phyloP scores from a whole-genome alignment of 306 rosid genomes.

The Canavalia ensiformis region DNA sequence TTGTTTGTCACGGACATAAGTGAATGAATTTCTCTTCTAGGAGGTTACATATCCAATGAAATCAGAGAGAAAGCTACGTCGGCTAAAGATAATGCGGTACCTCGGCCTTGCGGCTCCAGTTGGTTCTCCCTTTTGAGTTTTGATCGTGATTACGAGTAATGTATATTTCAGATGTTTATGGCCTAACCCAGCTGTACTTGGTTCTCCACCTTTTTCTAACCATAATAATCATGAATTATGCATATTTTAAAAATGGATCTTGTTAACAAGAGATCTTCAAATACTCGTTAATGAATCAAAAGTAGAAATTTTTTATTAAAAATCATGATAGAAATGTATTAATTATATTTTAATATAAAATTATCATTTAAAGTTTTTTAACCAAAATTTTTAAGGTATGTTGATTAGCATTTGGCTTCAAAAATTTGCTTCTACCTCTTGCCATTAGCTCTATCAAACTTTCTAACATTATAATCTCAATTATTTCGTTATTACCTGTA shows the following conservation, averaged over 20 bases:
- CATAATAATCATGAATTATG: neutral
- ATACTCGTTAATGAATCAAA: too few relatives aligned
- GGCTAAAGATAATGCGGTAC: constrained; percentile 79
- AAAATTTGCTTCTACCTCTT: neutral
- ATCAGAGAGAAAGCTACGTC: constrained; percentile 61
- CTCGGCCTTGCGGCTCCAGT: constrained; percentile 78
- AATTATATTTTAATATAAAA: too few relatives aligned
- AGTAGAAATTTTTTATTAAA: too few relatives aligned
- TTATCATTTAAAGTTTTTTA: too few relatives aligned
- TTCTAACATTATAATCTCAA: constrained; percentile 10
- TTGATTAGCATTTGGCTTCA: neutral
- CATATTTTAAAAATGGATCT: neutral
- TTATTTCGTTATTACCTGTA: constrained; percentile 12
- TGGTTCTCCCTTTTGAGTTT: constrained; percentile 71
- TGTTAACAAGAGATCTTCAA: too few relatives aligned
- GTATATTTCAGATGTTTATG: constrained; percentile 26
- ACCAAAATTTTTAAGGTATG: too few relatives aligned
- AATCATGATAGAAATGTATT: too few relatives aligned
- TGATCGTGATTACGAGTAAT: constrained; percentile 17
- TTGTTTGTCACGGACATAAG: constrained; percentile 37
- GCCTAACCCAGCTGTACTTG: constrained; percentile 16
- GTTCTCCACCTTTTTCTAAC: neutral
- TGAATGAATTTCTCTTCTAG: constrained; percentile 53
- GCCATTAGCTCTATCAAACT: constrained; percentile 14
- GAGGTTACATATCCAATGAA: constrained; percentile 60